Evolutionary conservation across 2,329 filamentous ascomycete genomes (phyloP).

Genomic region (Aspergillus bombycis): DNA sequence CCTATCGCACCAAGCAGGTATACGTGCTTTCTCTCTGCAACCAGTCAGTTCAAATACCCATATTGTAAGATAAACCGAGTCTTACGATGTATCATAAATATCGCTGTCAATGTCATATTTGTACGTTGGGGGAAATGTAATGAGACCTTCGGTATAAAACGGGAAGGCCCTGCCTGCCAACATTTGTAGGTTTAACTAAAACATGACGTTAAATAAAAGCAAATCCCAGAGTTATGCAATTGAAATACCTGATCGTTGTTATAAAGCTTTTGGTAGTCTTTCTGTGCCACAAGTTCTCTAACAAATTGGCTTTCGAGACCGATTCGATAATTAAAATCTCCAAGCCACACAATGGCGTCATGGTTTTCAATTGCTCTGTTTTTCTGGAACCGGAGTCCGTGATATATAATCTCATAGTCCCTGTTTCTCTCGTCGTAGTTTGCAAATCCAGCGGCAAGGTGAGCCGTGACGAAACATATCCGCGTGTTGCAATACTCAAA

Average conservation of each 20-base stretch:
- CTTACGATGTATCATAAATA: constrained; percentile 86
- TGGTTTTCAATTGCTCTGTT: constrained; percentile 92
- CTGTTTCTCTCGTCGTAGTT: constrained; percentile 96
- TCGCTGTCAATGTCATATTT: constrained; percentile 91
- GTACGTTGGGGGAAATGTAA: constrained; percentile 91
- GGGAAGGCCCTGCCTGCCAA: constrained; percentile 85
- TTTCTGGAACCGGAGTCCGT: constrained; percentile 85
- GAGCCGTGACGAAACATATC: constrained; percentile 93
- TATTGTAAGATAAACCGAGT: constrained; percentile 16
- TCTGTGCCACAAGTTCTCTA: constrained; percentile 70
- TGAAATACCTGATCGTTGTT: constrained; percentile 80
- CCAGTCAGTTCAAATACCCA: constrained; percentile 32
- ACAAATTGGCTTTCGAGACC: constrained; percentile 79
- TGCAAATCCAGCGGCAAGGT: constrained; percentile 91
- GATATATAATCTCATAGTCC: constrained; percentile 86
- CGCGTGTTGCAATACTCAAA: constrained; percentile 93
- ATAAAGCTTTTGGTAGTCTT: constrained; percentile 77
- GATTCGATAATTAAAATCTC: constrained; percentile 98
- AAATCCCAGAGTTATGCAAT: constrained; percentile 3
- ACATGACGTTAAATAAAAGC: constrained; percentile 10
- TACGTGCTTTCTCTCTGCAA: constrained; percentile 82
- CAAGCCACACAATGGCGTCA: constrained; percentile 88
- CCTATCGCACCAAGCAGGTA: constrained; percentile 96
- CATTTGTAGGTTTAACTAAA: constrained; percentile 90
- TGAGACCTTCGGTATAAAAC: constrained; percentile 86